Evolutionary conservation across 352 stramenopile genomes (phyloP).

Genomic region (Globisporangium canariense): DNA sequence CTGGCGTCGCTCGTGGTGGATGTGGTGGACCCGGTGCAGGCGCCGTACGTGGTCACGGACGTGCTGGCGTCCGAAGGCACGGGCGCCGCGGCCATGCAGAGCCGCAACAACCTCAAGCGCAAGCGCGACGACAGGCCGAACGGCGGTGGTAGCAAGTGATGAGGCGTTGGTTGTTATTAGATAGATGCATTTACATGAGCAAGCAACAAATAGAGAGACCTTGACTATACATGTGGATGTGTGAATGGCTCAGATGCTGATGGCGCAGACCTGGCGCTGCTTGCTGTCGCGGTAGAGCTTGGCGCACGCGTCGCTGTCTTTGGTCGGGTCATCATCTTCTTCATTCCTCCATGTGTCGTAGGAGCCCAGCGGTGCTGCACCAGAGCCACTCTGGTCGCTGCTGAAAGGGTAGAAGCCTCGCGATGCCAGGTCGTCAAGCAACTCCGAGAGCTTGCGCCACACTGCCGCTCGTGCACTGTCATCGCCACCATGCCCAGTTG

Average conservation of each 20-base stretch:
- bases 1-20: conserved; percentile 56
- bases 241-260: conserved; percentile 30
- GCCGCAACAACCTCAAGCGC: conserved; percentile 85
- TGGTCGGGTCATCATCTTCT: background rate
- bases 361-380: background rate
- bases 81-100: conserved; percentile 76
- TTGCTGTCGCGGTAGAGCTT: conserved; percentile 35
- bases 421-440: background rate
- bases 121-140: conserved; percentile 57
- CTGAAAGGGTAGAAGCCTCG: background rate
- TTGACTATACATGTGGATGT: background rate
- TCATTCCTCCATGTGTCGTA: conserved; percentile 12
- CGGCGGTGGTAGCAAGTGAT: conserved; percentile 7
- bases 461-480: background rate
- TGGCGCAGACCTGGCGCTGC: conserved; percentile 45
- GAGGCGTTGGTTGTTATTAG: background rate
- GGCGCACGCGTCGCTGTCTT: conserved; percentile 41
- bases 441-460: conserved; percentile 1
- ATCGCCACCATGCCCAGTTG: background rate
- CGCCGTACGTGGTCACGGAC: conserved; percentile 68
- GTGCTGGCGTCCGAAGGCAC: conserved; percentile 71
- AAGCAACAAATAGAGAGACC: conserved; percentile 3
- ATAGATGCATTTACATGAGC: background rate
- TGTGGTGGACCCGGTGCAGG: conserved; percentile 32
- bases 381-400: background rate